Percentiles rank a stretch among this genome's conserved stretches.
These are phyloP conservation scores for Cutaneotrichosporon daszewskae DNA, from an alignment of 1,284 basidiomycete species.

Conservation along the genomic window DNA sequence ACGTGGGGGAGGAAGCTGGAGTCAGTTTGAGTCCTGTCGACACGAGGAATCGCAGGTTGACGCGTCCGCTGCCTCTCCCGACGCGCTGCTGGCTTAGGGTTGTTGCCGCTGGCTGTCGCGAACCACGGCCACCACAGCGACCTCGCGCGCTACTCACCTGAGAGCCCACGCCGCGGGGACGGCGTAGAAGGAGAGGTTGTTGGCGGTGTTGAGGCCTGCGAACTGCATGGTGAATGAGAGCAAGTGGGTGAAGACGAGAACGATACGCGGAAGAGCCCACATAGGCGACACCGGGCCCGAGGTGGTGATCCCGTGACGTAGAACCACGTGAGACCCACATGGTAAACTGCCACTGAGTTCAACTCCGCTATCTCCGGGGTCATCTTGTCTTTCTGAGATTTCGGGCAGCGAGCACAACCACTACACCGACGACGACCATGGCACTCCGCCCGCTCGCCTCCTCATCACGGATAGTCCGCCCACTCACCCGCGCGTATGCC, in stretches of 20 bases:
- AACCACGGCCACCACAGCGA: background rate
- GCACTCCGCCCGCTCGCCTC: background rate
- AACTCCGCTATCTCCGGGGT: background rate
- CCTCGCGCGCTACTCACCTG: conserved; percentile 14
- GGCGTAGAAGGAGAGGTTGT: conserved; percentile 28
- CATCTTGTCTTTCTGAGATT: background rate
- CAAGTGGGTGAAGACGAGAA: background rate
- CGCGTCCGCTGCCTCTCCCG: too few relatives aligned
- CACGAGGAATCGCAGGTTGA: background rate
- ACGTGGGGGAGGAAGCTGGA: conserved; percentile 16
- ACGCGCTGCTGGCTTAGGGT: background rate
- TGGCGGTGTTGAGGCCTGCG: conserved; percentile 9
- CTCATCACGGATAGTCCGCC: background rate
- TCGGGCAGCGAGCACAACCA: background rate
- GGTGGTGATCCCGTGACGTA: too few relatives aligned
- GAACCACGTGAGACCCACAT: too few relatives aligned
- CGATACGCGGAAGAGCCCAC: background rate
- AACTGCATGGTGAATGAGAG: conserved; percentile 1
- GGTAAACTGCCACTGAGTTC: too few relatives aligned
- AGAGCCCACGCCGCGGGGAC: conserved; percentile 26
- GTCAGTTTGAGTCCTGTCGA: background rate
- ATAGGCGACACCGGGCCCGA: too few relatives aligned
- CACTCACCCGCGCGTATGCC: background rate
- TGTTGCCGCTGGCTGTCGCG: background rate
- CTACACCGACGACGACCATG: background rate